Conservation (phyloP, 345 rosid genomes). For the Erodium maritimum region DNA sequence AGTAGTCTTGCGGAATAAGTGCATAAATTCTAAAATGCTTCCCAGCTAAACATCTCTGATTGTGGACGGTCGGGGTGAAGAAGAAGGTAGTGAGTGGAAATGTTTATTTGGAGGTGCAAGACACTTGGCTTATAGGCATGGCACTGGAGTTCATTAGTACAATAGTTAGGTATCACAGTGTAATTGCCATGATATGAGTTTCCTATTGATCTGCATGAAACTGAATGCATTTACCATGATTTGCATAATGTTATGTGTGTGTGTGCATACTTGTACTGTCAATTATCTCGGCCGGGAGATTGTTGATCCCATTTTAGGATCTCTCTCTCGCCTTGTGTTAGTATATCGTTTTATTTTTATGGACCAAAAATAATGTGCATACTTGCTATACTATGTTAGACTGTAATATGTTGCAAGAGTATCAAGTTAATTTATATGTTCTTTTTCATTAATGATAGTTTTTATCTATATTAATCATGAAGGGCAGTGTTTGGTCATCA, state of each 20-base stretch:
- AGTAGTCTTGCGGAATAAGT: no score
- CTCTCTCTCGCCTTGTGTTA: no score
- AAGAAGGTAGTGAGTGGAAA: neutral
- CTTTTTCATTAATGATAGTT: slow-evolving; percentile 4
- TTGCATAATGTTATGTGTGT: no score
- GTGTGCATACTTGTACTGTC: no score
- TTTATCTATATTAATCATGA: slow-evolving; percentile 31
- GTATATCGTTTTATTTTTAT: no score
- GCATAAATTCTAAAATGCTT: no score
- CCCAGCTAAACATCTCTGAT: neutral
- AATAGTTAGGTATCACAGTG: neutral
- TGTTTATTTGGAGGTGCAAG: neutral
- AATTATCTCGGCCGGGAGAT: no score
- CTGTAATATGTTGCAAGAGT: neutral
- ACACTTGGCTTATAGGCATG: neutral
- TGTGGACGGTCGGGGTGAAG: neutral
- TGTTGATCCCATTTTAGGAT: no score
- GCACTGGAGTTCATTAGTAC: neutral
- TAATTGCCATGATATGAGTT: neutral
- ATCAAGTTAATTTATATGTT: neutral
- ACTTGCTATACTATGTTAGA: neutral
- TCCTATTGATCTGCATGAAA: neutral
- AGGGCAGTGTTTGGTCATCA: slow-evolving; percentile 98
- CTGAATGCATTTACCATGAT: no score
- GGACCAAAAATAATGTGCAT: neutral